Base-by-base conservation (phyloP, 306 rosid genomes). In the Pterocarpus santalinus region DNA sequence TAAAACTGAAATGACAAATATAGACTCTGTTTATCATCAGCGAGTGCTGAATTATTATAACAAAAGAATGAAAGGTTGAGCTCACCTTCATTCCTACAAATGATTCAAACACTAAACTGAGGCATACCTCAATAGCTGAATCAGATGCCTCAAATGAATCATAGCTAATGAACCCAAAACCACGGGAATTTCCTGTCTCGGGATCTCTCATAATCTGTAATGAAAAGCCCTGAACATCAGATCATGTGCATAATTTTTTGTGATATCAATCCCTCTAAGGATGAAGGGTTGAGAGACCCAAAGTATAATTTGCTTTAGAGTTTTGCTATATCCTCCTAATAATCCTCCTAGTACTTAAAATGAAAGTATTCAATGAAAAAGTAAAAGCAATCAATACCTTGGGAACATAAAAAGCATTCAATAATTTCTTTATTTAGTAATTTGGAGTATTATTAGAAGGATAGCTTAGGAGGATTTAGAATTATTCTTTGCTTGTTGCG, bases 191-290 rank as follows among this genome's bases (percentile, higher is more conserved):
- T 71, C 99, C 99, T 0, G 99, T 90, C 10, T 96, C 99, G 0
- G 99, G 98, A 85, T 96, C 99, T 85, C 99, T 93, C 99, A 96
- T 96, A 65, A 96, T 96, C 99, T 96, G 88, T 81, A 88, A 81
- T 4, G 49, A n/a, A 55, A 33, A 56, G 35, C n/a, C 44, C 28
- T 22, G 30, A 57, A 60, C 33, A 79, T 87, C 79, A 86, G 80
- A 85, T 58, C 51, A 75, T 34, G 38, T 9, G 53, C 81, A 78
- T 39, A 78, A 69, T 43, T 84, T 76, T 69, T 43, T 8, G 68
- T 49, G 8, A 70, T 32, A 12, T 36, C 65, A 65, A 17, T 4
- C 85, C 77, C 52, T 43, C 67, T 14, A 46, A 8, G 39, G 43
- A 79, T 73, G 63, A 8, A 72, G 49, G 46, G 75, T 51, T 47